A percentile compares a stretch with the other conserved stretches of the same genome.
These are phyloP conservation scores for Lactifluus pinguis DNA, from an alignment of 768 basidiomycete genomes.

Conservation along the genomic window DNA sequence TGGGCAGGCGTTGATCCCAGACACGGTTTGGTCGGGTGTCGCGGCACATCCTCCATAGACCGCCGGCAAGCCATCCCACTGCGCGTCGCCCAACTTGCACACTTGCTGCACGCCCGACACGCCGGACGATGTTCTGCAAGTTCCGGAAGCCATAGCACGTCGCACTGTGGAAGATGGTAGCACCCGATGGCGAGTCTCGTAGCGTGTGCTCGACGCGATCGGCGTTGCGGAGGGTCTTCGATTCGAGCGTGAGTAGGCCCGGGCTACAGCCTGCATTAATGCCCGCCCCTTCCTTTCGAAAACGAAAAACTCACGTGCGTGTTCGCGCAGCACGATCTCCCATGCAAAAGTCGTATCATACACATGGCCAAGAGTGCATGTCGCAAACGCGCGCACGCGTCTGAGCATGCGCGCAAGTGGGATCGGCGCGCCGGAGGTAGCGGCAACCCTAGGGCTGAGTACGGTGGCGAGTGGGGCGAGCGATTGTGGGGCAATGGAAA, in stretches of 20 bases:
- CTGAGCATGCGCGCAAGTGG: conserved; percentile 53
- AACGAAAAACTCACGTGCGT: conserved; percentile 71
- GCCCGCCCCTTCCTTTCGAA: conserved; percentile 45
- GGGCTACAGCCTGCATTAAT: conserved; percentile 50
- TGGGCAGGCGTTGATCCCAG: too few relatives aligned
- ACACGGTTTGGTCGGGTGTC: too few relatives aligned
- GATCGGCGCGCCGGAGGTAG: conserved; percentile 31
- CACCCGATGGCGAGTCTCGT: conserved; percentile 50
- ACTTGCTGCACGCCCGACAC: conserved; percentile 16
- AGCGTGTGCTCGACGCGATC: conserved; percentile 46
- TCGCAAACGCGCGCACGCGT: conserved; percentile 64
- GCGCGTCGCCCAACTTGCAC: conserved; percentile 57
- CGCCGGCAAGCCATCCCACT: conserved; percentile 38
- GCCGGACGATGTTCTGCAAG: conserved; percentile 87
- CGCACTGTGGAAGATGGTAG: conserved; percentile 80
- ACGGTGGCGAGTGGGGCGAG: conserved; percentile 67
- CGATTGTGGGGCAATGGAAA: too few relatives aligned
- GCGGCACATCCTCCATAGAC: conserved; percentile 22
- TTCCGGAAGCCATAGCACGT: conserved; percentile 98
- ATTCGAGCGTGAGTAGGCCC: conserved; percentile 24
- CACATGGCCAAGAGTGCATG: conserved; percentile 61
- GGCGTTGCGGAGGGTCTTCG: conserved; percentile 23
- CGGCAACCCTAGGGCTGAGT: conserved; percentile 30
- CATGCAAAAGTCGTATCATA: conserved; percentile 95
- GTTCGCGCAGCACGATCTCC: conserved; percentile 76